These are phyloP conservation scores for Biscogniauxia sp. DNA, from an alignment of 2,329 filamentous ascomycete genomes.

Conservation along the genomic window DNA sequence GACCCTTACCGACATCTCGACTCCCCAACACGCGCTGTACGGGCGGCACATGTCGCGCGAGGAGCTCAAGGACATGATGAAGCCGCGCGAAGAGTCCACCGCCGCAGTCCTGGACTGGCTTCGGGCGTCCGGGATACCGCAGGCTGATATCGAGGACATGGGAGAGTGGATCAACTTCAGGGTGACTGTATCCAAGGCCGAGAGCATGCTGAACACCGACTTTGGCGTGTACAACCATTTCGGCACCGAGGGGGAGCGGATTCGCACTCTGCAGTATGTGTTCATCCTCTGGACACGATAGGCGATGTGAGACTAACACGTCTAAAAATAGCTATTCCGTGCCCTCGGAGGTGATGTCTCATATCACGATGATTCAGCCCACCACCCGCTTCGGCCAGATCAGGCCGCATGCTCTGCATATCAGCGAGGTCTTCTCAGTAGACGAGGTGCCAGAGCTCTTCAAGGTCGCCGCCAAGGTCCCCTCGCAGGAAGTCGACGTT, in stretches of 20 bases:
- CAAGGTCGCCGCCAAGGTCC: conserved; percentile 13
- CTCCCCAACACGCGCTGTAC: conserved; percentile 56
- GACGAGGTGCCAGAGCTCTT: conserved; percentile 17
- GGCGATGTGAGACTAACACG: conserved; percentile 7
- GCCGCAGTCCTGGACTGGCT: conserved; percentile 56
- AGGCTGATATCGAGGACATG: conserved; percentile 47
- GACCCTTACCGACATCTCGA: conserved; percentile 59
- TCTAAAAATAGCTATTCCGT: conserved; percentile 53
- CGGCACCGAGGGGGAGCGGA: conserved; percentile 39
- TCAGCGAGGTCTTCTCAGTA: conserved; percentile 37
- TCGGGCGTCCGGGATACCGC: conserved; percentile 45
- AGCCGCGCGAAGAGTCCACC: conserved; percentile 39
- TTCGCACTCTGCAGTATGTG: conserved; percentile 43
- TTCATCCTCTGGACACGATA: not conserved
- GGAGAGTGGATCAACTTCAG: conserved; percentile 58
- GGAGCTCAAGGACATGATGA: conserved; percentile 42
- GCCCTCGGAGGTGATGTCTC: conserved; percentile 49
- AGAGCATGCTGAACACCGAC: conserved; percentile 53
- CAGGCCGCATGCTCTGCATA: conserved; percentile 38
- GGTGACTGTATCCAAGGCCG: conserved; percentile 49
- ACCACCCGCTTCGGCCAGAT: conserved; percentile 61
- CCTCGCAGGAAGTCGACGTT: conserved; percentile 18
- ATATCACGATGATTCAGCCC: conserved; percentile 63
- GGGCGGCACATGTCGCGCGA: conserved; percentile 62
- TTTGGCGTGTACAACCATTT: conserved; percentile 56